Evolutionary conservation across 176 grass and related monocot species (phyloP).

Genomic region (Rhynchospora tenuis): DNA sequence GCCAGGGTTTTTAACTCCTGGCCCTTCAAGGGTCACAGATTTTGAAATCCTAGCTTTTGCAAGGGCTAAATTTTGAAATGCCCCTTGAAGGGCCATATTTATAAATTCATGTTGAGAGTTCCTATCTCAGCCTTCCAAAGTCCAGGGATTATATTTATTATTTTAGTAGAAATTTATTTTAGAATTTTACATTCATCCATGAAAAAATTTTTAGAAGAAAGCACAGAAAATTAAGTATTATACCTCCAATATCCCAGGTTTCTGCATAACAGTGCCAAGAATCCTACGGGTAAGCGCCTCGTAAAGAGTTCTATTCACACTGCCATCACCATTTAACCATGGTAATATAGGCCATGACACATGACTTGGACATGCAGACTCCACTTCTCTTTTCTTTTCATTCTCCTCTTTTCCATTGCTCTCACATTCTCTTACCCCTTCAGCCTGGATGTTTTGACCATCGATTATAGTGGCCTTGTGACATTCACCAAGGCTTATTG

Average conservation of each 20-base stretch:
- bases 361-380: conserved; percentile 28
- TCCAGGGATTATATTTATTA: too few species aligned
- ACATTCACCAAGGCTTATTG: conserved; percentile 59
- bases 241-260: conserved; percentile 79
- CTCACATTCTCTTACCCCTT: conserved; percentile 5
- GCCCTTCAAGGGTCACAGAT: too few species aligned
- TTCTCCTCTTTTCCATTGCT: not conserved
- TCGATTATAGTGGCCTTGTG: conserved; percentile 73
- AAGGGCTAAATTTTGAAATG: too few species aligned
- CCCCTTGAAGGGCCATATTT: too few species aligned
- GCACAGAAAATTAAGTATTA: not conserved
- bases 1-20: too few species aligned
- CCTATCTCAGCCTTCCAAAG: too few species aligned
- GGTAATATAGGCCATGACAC: conserved; percentile 68
- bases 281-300: conserved; percentile 72
- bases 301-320: conserved; percentile 55
- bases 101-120: too few species aligned
- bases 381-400: conserved; percentile 18
- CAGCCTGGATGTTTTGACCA: conserved; percentile 21
- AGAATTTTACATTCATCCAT: too few species aligned
- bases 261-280: conserved; percentile 80
- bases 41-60: too few species aligned
- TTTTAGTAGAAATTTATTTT: too few species aligned
- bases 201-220: not conserved
- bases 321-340: conserved; percentile 98